phyloP scores from a whole-genome alignment of 306 rosid genomes.

The Aeschynomene evenia region DNA sequence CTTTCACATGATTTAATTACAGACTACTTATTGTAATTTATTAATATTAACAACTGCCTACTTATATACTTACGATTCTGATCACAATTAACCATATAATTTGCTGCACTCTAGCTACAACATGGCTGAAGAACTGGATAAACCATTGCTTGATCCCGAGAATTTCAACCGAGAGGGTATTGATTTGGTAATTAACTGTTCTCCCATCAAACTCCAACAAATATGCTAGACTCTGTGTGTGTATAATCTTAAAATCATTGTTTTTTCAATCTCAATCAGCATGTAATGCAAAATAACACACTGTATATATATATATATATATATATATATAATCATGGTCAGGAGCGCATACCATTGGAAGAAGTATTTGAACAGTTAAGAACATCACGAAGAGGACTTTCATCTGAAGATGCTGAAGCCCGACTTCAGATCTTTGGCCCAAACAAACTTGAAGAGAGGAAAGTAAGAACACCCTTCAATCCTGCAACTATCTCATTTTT shows the following conservation, averaged over 20 bases:
- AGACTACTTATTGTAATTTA: neutral
- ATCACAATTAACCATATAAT: conserved; percentile 12
- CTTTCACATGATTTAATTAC: neutral
- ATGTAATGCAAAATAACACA: conserved; percentile 12
- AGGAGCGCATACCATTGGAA: conserved; percentile 77
- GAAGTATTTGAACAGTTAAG: conserved; percentile 74
- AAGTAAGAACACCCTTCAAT: conserved; percentile 47
- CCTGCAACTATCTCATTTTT: neutral
- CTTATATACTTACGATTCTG: neutral
- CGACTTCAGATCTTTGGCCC: conserved; percentile 67
- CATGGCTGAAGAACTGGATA: conserved; percentile 75
- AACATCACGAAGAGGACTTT: conserved; percentile 69
- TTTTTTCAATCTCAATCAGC: conserved; percentile 27
- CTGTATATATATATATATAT: too few relatives aligned
- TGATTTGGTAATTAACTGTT: conserved; percentile 76
- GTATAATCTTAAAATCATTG: neutral
- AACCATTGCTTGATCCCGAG: conserved; percentile 73
- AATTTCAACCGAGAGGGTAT: conserved; percentile 70
- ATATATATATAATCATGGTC: neutral
- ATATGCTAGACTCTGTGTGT: neutral
- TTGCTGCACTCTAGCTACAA: conserved; percentile 28
- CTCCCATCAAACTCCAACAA: too few relatives aligned
- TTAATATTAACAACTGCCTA: neutral
- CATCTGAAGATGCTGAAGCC: conserved; percentile 75
- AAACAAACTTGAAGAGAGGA: conserved; percentile 77